These are phyloP conservation scores for Ophiobolus disseminans DNA, from an alignment of 2,329 filamentous ascomycete species.

Conservation along the genomic window DNA sequence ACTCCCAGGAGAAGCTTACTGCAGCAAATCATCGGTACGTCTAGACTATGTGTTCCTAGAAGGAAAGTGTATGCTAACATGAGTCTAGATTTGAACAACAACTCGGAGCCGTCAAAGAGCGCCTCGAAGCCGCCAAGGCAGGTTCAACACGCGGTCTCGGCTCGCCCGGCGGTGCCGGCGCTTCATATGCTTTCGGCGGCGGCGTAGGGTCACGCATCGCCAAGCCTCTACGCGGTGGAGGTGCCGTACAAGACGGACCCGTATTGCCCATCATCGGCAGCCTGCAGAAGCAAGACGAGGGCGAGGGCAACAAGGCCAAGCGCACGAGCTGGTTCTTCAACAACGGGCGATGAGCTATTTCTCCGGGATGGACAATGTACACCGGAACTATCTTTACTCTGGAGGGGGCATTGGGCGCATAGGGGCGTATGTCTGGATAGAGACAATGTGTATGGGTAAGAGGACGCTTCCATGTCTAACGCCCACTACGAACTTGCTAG, in stretches of 20 bases:
- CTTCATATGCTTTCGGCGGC: constrained; percentile 71
- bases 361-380: neutral
- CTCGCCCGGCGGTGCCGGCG: constrained; percentile 61
- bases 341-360: constrained; percentile 46
- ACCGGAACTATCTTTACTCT: too few species aligned
- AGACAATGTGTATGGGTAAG: neutral
- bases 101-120: constrained; percentile 95
- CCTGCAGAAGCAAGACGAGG: constrained; percentile 61
- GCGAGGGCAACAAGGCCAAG: constrained; percentile 65
- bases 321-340: constrained; percentile 78
- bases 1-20: constrained; percentile 98
- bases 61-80: constrained; percentile 8
- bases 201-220: constrained; percentile 65
- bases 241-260: constrained; percentile 45
- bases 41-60: constrained; percentile 3
- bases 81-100: constrained; percentile 87
- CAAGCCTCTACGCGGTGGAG: constrained; percentile 68
- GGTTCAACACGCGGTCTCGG: constrained; percentile 83
- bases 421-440: too few species aligned
- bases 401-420: too few species aligned
- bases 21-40: constrained; percentile 95
- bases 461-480: too few species aligned
- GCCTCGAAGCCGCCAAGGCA: constrained; percentile 91
- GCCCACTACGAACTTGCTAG: too few species aligned
- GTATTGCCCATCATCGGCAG: constrained; percentile 53